Evolutionary conservation across 1,284 basidiomycete genomes (phyloP).

Genomic region (Pseudozyma tsukubaensis): DNA sequence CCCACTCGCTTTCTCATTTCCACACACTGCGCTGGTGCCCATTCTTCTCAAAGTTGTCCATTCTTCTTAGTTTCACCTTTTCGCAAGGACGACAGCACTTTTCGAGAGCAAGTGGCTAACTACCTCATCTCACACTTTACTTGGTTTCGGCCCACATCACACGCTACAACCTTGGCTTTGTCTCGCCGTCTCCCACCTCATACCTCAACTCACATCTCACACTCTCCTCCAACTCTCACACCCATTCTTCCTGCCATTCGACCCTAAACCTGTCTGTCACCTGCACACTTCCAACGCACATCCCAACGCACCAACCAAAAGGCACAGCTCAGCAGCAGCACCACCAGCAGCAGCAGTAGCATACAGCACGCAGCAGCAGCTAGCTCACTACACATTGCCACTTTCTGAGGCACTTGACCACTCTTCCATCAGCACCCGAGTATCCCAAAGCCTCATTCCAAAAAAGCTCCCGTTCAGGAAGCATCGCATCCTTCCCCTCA

Average conservation of each 20-base stretch:
- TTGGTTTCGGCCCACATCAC: constrained; percentile 1
- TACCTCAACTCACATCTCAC: not conserved
- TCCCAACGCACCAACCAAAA: constrained; percentile 5
- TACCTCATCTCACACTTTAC: constrained; percentile 6
- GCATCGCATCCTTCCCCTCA: constrained; percentile 7
- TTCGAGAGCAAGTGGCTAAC: not conserved
- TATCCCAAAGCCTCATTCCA: constrained; percentile 4
- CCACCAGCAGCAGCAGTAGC: no score
- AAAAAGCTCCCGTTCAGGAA: constrained; percentile 48
- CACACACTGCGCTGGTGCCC: not conserved
- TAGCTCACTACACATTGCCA: constrained; percentile 28
- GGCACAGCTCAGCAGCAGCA: not conserved
- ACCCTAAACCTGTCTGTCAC: constrained; percentile 2
- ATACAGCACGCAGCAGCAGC: not conserved
- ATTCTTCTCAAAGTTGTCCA: no score
- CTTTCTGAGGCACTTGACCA: constrained; percentile 15
- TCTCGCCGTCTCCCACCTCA: not conserved
- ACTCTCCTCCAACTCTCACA: not conserved
- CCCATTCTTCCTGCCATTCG: not conserved
- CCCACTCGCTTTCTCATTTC: not conserved
- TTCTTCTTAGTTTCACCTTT: no score
- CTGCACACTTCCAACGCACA: constrained; percentile 14
- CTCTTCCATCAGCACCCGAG: not conserved
- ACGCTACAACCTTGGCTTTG: not conserved
- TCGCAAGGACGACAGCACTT: no score